A percentile compares a stretch with the other conserved stretches of the same genome.
phyloP scores from a whole-genome alignment of 371 early-diverging fungal genomes.

The Dinochytrium kinnereticum region DNA sequence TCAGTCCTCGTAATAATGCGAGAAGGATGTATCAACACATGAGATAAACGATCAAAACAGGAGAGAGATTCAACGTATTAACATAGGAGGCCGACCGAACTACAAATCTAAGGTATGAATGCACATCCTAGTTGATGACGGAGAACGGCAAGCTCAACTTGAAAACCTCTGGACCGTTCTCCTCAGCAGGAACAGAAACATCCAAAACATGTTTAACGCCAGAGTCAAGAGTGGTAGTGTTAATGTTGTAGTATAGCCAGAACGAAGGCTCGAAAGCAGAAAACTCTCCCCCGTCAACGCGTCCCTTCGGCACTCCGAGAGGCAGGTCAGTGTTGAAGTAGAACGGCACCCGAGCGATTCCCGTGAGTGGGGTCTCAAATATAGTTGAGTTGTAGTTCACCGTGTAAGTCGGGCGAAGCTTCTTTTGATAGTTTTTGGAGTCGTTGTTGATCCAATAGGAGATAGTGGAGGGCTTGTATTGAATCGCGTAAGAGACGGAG shows the following conservation, averaged over 20 bases:
- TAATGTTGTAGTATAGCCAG: neutral
- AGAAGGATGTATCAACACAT: too few species aligned
- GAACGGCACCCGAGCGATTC: neutral
- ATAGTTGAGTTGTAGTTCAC: neutral
- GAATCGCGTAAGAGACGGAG: neutral
- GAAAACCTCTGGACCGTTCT: conserved; percentile 1
- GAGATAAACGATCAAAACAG: too few species aligned
- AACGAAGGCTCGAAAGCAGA: neutral
- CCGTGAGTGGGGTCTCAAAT: neutral
- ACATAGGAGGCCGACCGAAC: too few species aligned
- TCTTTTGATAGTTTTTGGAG: neutral
- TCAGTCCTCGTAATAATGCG: too few species aligned
- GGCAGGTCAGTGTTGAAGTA: neutral
- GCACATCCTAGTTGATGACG: neutral
- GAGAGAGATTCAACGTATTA: too few species aligned
- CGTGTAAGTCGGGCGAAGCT: conserved; percentile 2
- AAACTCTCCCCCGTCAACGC: neutral
- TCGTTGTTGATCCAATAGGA: conserved; percentile 8
- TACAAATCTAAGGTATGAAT: too few species aligned
- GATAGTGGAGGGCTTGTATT: neutral
- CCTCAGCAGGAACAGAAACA: neutral
- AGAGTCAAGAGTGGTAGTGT: neutral
- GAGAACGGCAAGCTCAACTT: neutral
- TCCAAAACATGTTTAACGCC: neutral
- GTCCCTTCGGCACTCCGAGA: neutral